Conservation (phyloP, 2,329 filamentous ascomycete species). For the Stagonosporopsis cucurbitacearum region DNA sequence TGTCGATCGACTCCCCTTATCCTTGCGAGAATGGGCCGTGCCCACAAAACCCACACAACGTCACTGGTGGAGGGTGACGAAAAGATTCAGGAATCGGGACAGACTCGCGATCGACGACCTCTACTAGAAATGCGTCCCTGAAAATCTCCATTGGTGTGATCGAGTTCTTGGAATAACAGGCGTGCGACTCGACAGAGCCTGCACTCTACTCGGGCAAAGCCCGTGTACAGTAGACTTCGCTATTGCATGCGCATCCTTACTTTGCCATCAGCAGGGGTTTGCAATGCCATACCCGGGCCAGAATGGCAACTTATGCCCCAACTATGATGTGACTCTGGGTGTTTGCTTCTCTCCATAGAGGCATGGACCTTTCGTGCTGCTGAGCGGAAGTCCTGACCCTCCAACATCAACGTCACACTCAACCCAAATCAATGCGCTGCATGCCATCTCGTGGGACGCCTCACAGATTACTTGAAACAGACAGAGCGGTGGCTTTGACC, state of each 20-base stretch:
- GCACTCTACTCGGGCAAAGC: slow-evolving; percentile 1
- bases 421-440: not conserved
- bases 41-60: slow-evolving; percentile 33
- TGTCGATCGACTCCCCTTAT: slow-evolving; percentile 30
- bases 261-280: slow-evolving; percentile 15
- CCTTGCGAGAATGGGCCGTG: slow-evolving; percentile 9
- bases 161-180: slow-evolving; percentile 36
- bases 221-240: slow-evolving; percentile 2
- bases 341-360: not conserved
- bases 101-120: slow-evolving; percentile 35
- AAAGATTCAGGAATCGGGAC: slow-evolving; percentile 22
- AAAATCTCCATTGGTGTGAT: slow-evolving; percentile 26
- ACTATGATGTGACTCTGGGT: slow-evolving; percentile 19
- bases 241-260: slow-evolving; percentile 10
- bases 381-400: not conserved
- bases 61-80: slow-evolving; percentile 31
- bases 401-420: slow-evolving; percentile 28
- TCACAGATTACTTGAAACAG: slow-evolving; percentile 19
- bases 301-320: slow-evolving; percentile 14
- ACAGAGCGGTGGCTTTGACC: slow-evolving; percentile 9
- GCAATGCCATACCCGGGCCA: slow-evolving; percentile 14
- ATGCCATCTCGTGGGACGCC: slow-evolving; percentile 9
- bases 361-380: not conserved
- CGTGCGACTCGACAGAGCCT: slow-evolving; percentile 4
- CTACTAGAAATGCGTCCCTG: slow-evolving; percentile 18